These are phyloP conservation scores for Suillus weaverae DNA, from an alignment of 768 basidiomycete species.

Conservation along the genomic window DNA sequence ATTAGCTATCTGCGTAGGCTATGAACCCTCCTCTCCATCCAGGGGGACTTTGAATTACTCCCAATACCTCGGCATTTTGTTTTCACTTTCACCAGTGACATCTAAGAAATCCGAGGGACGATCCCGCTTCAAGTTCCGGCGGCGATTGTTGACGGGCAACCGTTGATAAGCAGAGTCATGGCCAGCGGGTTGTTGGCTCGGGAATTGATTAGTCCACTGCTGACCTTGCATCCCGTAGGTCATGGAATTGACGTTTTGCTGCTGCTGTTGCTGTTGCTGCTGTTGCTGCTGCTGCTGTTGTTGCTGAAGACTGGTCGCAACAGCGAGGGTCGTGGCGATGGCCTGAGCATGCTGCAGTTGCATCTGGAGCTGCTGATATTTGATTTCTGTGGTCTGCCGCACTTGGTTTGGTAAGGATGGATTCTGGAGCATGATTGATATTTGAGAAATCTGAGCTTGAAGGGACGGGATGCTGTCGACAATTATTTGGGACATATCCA, in stretches of 20 bases:
- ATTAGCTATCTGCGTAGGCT: background rate
- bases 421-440: constrained; percentile 79
- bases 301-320: constrained; percentile 54
- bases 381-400: constrained; percentile 79
- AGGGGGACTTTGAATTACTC: constrained; percentile 43
- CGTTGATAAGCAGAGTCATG: constrained; percentile 89
- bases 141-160: constrained; percentile 76
- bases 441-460: constrained; percentile 82
- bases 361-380: constrained; percentile 77
- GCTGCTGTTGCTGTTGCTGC: constrained; percentile 41
- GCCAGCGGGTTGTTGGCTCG: constrained; percentile 62
- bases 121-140: constrained; percentile 76
- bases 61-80: constrained; percentile 75
- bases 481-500: constrained; percentile 72
- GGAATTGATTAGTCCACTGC: constrained; percentile 52
- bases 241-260: constrained; percentile 30
- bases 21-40: background rate
- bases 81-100: constrained; percentile 60
- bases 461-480: constrained; percentile 77
- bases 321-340: constrained; percentile 62
- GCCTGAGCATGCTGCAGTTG: constrained; percentile 80
- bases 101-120: constrained; percentile 84
- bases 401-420: constrained; percentile 68
- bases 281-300: constrained; percentile 42
- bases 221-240: constrained; percentile 46